phyloP scores from a whole-genome alignment of 169 alveolate species.

The Plasmodium gonderi region DNA sequence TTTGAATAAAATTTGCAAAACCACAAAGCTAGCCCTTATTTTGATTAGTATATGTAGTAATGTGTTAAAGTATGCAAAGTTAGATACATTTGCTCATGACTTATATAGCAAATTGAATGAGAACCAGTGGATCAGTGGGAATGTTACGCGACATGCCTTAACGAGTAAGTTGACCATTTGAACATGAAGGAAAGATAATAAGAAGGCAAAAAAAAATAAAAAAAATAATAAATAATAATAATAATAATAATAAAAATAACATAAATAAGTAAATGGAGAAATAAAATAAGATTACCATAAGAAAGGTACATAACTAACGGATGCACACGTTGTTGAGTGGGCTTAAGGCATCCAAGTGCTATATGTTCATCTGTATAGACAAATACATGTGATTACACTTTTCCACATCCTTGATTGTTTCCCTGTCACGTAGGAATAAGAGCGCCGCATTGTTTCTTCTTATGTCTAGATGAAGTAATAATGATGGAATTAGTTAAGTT shows the following conservation, averaged over 20 bases:
- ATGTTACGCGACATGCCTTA: conserved; percentile 5
- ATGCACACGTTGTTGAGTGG: too few species aligned
- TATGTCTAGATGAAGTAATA: conserved; percentile 63
- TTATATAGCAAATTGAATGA: conserved; percentile 25
- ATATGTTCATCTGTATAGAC: neutral
- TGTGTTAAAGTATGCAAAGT: conserved; percentile 23
- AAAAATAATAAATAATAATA: too few species aligned
- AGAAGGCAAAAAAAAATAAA: too few species aligned
- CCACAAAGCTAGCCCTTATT: conserved; percentile 52
- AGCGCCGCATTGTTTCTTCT: conserved; percentile 71
- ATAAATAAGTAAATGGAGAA: too few species aligned
- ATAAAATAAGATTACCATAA: too few species aligned
- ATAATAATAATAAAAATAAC: too few species aligned
- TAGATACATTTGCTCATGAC: conserved; percentile 33
- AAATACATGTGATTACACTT: neutral
- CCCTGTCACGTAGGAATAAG: conserved; percentile 16
- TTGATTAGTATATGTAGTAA: conserved; percentile 65
- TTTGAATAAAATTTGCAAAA: conserved; percentile 54
- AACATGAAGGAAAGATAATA: neutral
- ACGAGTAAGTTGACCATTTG: conserved; percentile 48
- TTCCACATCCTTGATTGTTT: neutral
- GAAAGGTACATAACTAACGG: too few species aligned
- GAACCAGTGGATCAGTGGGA: conserved; percentile 2
- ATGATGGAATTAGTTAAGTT: conserved; percentile 48
- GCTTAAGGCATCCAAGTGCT: too few species aligned